Conservation (phyloP, 2,329 filamentous ascomycete species). For the Pseudocercospora cruenta region DNA sequence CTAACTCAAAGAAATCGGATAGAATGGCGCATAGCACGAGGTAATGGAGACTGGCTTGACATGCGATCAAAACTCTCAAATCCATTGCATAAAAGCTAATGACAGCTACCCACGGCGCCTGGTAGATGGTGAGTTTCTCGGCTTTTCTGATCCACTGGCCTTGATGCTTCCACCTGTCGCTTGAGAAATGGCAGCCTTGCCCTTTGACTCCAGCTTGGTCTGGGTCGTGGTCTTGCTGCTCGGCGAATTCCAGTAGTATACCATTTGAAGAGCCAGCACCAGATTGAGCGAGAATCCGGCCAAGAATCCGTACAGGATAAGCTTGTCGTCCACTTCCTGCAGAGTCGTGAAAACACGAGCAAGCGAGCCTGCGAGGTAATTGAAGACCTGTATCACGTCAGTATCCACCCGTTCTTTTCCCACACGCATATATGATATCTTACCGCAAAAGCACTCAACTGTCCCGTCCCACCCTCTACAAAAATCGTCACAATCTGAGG, state of each 20-base stretch:
- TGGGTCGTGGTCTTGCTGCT: constrained; percentile 41
- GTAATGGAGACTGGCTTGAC: not conserved
- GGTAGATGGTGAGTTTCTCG: constrained; percentile 30
- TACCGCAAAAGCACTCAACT: constrained; percentile 95
- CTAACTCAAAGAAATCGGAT: not conserved
- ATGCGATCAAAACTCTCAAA: not conserved
- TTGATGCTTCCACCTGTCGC: constrained; percentile 30
- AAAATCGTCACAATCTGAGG: constrained; percentile 91
- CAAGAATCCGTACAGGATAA: constrained; percentile 93
- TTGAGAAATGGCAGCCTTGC: constrained; percentile 40
- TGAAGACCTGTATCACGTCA: constrained; percentile 70
- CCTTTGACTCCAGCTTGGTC: constrained; percentile 45
- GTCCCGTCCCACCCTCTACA: constrained; percentile 83
- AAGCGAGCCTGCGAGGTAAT: constrained; percentile 90
- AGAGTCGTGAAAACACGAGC: constrained; percentile 96
- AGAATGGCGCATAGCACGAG: not conserved
- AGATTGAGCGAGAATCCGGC: constrained; percentile 89
- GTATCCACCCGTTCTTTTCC: not conserved
- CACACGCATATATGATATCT: constrained; percentile 40
- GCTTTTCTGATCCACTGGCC: constrained; percentile 45
- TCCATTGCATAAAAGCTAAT: not conserved
- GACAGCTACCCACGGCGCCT: constrained; percentile 37
- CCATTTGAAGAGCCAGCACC: constrained; percentile 84
- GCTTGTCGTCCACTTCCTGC: constrained; percentile 94
- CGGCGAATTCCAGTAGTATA: constrained; percentile 89